These are phyloP conservation scores for Backusella sp. DNA, from an alignment of 192 early-diverging fungal genomes.

Conservation along the genomic window DNA sequence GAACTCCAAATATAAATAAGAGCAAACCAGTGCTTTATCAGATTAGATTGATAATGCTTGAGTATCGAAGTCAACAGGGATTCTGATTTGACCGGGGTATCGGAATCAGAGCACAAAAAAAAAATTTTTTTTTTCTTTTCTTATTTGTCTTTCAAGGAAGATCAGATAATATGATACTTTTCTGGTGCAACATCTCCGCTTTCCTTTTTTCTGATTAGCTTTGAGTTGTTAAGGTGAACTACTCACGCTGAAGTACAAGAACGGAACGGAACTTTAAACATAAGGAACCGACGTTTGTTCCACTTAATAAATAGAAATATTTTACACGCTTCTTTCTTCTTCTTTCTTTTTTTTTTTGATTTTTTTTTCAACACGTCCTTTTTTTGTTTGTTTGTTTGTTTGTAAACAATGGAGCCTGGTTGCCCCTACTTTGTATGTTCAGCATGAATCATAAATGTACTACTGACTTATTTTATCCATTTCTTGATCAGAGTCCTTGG, in stretches of 20 bases:
- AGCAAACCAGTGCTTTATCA: background rate
- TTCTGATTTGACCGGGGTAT: background rate
- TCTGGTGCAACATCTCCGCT: background rate
- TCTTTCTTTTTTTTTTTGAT: background rate
- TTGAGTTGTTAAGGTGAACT: background rate
- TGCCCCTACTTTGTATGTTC: background rate
- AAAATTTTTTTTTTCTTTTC: background rate
- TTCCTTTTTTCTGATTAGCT: background rate
- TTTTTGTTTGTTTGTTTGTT: background rate
- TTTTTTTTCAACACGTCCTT: background rate
- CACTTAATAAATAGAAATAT: background rate
- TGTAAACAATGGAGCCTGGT: background rate
- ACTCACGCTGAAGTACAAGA: constrained; percentile 1
- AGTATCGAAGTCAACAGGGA: background rate
- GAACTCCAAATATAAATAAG: background rate
- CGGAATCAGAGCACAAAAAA: background rate
- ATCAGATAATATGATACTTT: background rate
- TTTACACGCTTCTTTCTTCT: background rate
- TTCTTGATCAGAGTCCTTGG: constrained; percentile 12
- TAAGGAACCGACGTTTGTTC: background rate
- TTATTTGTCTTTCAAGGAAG: no score
- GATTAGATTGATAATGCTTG: background rate
- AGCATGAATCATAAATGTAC: background rate
- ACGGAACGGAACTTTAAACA: constrained; percentile 1
- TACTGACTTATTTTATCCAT: background rate